A percentile compares a stretch with the other conserved stretches of the same genome.
Evolutionary conservation across 352 stramenopile species (phyloP).

Genomic region (Thraustochytrium sp.): DNA sequence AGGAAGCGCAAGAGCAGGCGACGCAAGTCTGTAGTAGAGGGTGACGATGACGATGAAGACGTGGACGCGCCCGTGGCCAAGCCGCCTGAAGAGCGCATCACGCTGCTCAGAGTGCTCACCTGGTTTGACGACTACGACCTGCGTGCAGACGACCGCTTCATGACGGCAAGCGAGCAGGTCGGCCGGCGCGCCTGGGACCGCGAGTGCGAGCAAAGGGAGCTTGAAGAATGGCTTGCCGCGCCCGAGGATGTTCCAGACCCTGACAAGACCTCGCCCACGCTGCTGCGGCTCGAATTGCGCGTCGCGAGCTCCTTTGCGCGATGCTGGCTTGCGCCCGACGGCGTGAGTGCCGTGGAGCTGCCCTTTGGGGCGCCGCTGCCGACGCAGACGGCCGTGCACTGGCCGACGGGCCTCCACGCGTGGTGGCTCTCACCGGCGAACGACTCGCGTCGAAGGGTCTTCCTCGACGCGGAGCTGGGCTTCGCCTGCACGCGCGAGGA

Average conservation of each 20-base stretch:
- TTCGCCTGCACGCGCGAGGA: background rate
- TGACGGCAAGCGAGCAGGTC: background rate
- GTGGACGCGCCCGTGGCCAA: background rate
- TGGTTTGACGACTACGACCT: constrained; percentile 31
- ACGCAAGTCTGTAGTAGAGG: no score
- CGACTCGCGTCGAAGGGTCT: background rate
- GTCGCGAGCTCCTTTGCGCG: background rate
- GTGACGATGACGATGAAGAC: background rate
- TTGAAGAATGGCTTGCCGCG: background rate
- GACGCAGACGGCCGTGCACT: background rate
- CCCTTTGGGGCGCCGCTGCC: background rate
- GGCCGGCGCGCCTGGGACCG: background rate
- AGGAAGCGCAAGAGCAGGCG: background rate
- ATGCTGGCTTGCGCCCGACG: background rate
- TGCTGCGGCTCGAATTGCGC: constrained; percentile 4
- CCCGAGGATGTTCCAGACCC: background rate
- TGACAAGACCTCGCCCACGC: background rate
- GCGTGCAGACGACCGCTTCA: background rate
- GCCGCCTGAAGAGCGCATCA: background rate
- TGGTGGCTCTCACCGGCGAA: background rate
- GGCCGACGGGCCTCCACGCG: background rate
- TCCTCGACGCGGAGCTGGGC: background rate
- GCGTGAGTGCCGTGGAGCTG: background rate
- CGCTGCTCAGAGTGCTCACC: background rate
- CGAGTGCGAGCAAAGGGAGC: background rate